phyloP scores from a whole-genome alignment of 1,284 basidiomycete species.

The Somion occarium region DNA sequence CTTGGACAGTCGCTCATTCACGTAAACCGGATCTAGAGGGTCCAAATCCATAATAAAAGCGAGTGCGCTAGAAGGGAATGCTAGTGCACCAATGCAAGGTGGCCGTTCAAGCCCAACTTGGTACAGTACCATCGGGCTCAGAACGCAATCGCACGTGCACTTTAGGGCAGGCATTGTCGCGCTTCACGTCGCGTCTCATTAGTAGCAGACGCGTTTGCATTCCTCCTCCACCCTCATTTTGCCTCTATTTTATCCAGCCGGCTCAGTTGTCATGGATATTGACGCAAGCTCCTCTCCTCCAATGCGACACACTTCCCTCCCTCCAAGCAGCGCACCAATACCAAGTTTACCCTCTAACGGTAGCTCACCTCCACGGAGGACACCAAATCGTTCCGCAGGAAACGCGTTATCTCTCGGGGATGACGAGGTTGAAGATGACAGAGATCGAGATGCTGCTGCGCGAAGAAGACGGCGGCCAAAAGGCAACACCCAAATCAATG shows the following conservation, averaged over 20 bases:
- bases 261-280: constrained; percentile 31
- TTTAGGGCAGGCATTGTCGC: constrained; percentile 44
- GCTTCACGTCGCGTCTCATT: constrained; percentile 24
- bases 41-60: constrained; percentile 35
- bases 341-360: constrained; percentile 41
- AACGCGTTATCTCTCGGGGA: constrained; percentile 63
- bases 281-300: constrained; percentile 40
- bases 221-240: constrained; percentile 21
- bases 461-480: constrained; percentile 24
- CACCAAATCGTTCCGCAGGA: constrained; percentile 27
- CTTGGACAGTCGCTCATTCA: constrained; percentile 53
- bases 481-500: constrained; percentile 46
- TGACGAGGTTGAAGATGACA: constrained; percentile 45
- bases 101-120: neutral
- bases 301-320: constrained; percentile 42
- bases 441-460: constrained; percentile 30
- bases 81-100: neutral
- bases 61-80: too few relatives aligned
- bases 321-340: constrained; percentile 65
- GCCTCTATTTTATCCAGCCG: neutral
- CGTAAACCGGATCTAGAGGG: constrained; percentile 60
- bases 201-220: constrained; percentile 19
- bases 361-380: constrained; percentile 36
- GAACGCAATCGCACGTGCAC: constrained; percentile 4
- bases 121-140: neutral